phyloP scores from a whole-genome alignment of 2,329 filamentous ascomycete genomes.

The Chalaropsis thielavioides region DNA sequence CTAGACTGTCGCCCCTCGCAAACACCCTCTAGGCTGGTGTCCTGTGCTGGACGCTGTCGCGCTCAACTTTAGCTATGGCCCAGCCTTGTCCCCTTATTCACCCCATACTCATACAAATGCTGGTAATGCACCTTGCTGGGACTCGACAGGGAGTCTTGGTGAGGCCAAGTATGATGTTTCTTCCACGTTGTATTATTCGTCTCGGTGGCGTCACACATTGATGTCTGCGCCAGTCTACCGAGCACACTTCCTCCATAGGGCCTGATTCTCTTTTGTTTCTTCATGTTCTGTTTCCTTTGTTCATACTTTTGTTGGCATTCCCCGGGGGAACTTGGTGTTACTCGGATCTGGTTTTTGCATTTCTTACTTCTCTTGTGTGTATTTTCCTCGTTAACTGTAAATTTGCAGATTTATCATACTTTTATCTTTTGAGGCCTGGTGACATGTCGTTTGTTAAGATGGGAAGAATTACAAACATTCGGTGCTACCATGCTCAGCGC shows the following conservation, averaged over 20 bases:
- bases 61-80: not conserved
- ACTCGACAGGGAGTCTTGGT: not conserved
- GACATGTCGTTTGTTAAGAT: too few species aligned
- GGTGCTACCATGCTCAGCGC: too few species aligned
- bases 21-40: not conserved
- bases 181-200: not conserved
- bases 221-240: not conserved
- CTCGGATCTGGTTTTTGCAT: not conserved
- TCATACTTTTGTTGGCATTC: not conserved
- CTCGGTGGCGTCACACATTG: not conserved
- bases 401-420: not conserved
- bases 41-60: too few species aligned
- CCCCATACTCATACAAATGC: not conserved
- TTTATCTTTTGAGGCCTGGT: not conserved
- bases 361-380: not conserved
- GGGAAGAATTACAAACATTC: too few species aligned
- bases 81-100: not conserved
- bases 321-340: not conserved
- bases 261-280: not conserved
- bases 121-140: not conserved
- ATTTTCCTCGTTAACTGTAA: not conserved
- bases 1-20: not conserved
- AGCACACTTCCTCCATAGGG: not conserved
- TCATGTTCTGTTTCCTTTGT: not conserved
- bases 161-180: not conserved